Evolutionary conservation across 768 basidiomycete species (phyloP).

Genomic region (Suillus americanus): DNA sequence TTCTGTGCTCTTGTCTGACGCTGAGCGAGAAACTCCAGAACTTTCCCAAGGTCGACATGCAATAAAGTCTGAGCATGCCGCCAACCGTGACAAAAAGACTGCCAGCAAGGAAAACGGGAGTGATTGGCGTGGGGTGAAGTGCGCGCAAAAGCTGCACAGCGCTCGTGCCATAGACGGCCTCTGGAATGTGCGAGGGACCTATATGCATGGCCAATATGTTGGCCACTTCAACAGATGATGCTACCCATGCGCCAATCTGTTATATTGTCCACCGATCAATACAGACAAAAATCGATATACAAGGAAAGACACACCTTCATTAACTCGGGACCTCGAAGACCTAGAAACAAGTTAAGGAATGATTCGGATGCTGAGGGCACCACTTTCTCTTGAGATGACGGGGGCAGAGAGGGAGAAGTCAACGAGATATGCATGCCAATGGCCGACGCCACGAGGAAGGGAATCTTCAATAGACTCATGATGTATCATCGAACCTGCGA

Average conservation of each 20-base stretch:
- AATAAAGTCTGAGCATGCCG: not conserved
- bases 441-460: constrained; percentile 24
- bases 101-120: not conserved
- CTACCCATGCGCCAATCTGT: too few relatives aligned
- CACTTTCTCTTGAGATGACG: constrained; percentile 14
- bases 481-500: not conserved
- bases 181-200: too few relatives aligned
- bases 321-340: not conserved
- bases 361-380: not conserved
- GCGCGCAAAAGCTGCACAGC: not conserved
- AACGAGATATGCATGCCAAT: constrained; percentile 28
- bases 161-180: too few relatives aligned
- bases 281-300: not conserved
- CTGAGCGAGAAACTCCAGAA: not conserved
- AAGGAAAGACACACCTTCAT: not conserved
- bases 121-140: not conserved
- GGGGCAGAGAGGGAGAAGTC: constrained; percentile 18
- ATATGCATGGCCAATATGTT: too few relatives aligned
- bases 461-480: constrained; percentile 18
- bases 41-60: not conserved
- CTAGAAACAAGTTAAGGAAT: fast-evolving
- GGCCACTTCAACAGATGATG: too few relatives aligned
- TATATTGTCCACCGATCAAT: too few relatives aligned
- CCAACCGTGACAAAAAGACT: not conserved
- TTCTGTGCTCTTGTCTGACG: not conserved